phyloP scores from a whole-genome alignment of 2,329 filamentous ascomycete species.

The Ramichloridium luteum region DNA sequence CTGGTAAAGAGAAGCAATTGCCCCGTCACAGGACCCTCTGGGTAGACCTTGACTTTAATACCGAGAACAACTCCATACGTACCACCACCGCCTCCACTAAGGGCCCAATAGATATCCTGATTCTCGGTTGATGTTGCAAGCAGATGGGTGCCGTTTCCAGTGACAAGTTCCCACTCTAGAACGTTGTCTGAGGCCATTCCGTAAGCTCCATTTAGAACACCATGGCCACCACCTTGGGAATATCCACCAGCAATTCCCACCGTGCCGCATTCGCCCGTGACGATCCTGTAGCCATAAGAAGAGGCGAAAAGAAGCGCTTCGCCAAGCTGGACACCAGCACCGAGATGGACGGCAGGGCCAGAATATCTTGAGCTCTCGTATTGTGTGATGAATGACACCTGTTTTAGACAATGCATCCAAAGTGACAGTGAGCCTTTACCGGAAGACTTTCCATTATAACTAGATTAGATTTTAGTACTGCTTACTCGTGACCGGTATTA shows the following conservation, averaged over 20 bases:
- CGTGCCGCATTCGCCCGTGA: slow-evolving; percentile 12
- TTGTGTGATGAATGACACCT: slow-evolving; percentile 6
- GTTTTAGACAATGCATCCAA: slow-evolving; percentile 15
- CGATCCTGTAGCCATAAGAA: slow-evolving; percentile 2
- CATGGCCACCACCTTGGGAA: slow-evolving; percentile 14
- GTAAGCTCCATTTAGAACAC: slow-evolving; percentile 6
- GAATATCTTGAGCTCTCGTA: slow-evolving; percentile 8
- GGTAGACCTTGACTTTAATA: slow-evolving; percentile 9
- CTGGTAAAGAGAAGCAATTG: too few species aligned
- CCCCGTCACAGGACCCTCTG: slow-evolving; percentile 9
- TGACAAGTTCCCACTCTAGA: slow-evolving; percentile 35
- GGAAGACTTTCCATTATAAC: slow-evolving; percentile 7
- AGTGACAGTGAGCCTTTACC: slow-evolving; percentile 13
- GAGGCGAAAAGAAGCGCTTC: slow-evolving; percentile 6
- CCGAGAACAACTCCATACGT: slow-evolving; percentile 27
- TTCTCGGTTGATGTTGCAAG: slow-evolving; percentile 33
- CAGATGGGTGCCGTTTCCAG: slow-evolving; percentile 38
- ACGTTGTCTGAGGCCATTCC: slow-evolving; percentile 16
- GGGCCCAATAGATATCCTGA: slow-evolving; percentile 40
- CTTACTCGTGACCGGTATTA: slow-evolving; percentile 6
- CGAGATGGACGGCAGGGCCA: slow-evolving; percentile 12
- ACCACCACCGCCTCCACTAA: slow-evolving; percentile 42
- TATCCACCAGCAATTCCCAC: slow-evolving; percentile 17
- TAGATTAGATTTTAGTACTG: neutral
- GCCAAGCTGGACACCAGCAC: slow-evolving; percentile 10